Percentiles rank a stretch among this genome's conserved stretches.
Evolutionary conservation across 1,139 yeast genomes (phyloP).

Genomic region (Candida sanyaensis): DNA sequence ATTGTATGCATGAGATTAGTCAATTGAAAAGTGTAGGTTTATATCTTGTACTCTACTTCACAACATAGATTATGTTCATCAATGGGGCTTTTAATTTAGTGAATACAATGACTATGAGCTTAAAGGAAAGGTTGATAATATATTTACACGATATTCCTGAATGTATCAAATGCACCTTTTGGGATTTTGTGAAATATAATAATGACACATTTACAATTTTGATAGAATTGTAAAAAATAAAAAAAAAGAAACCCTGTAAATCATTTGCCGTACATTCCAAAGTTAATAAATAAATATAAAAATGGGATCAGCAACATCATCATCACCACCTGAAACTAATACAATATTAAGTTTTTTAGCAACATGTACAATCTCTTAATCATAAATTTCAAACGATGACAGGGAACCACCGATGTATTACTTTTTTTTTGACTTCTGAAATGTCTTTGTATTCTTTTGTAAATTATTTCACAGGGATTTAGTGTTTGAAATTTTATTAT

Average conservation of each 20-base stretch:
- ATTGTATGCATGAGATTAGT: no score
- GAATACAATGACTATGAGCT: no score
- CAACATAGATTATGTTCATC: no score
- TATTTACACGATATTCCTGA: background rate
- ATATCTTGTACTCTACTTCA: no score
- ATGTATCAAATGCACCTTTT: background rate
- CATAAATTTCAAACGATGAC: no score
- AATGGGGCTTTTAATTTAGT: no score
- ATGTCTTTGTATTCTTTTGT: no score
- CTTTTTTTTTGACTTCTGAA: background rate
- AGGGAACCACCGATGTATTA: background rate
- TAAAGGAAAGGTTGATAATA: no score
- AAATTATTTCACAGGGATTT: no score
- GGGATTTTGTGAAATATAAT: background rate
- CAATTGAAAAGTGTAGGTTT: no score
- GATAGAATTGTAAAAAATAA: background rate
- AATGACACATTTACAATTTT: background rate
- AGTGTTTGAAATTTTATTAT: no score
- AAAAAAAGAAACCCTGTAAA: background rate
- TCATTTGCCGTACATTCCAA: background rate
- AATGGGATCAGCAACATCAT: background rate
- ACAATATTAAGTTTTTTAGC: background rate
- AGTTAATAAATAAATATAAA: background rate
- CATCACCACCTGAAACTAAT: slow-evolving; percentile 2
- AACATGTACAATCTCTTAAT: no score